Percentiles rank a stretch among this genome's conserved stretches.
These are phyloP conservation scores for Fusarium irregulare DNA, from an alignment of 2,329 filamentous ascomycete genomes.

Conservation along the genomic window DNA sequence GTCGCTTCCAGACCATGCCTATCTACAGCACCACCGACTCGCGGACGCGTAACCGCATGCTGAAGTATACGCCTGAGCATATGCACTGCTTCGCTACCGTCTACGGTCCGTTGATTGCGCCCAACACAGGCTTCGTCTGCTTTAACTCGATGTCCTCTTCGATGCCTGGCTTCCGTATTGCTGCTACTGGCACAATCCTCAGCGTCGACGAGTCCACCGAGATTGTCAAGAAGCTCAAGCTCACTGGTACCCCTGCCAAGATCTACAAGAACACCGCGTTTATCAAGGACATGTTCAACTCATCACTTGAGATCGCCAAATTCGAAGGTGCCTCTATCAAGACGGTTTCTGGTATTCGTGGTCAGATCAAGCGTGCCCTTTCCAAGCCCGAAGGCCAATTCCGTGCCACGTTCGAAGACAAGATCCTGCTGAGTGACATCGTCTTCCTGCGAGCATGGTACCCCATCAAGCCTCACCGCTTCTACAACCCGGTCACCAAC, in stretches of 20 bases:
- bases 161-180: slow-evolving; percentile 91
- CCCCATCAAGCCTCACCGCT: slow-evolving; percentile 91
- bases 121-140: slow-evolving; percentile 94
- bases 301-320: slow-evolving; percentile 93
- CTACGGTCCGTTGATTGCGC: slow-evolving; percentile 93
- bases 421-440: slow-evolving; percentile 95
- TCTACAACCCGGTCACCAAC: slow-evolving; percentile 97
- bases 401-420: slow-evolving; percentile 98
- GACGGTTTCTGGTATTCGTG: slow-evolving; percentile 93
- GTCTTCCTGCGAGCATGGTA: slow-evolving; percentile 98
- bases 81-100: slow-evolving; percentile 99
- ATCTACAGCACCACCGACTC: slow-evolving; percentile 97
- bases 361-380: slow-evolving; percentile 96
- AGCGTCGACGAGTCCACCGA: slow-evolving; percentile 95
- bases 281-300: slow-evolving; percentile 98
- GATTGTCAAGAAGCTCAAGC: slow-evolving; percentile 99
- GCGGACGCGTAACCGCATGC: slow-evolving; percentile 92
- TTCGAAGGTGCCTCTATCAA: slow-evolving; percentile 97
- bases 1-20: slow-evolving; percentile 90
- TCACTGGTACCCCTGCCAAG: slow-evolving; percentile 93
- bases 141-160: slow-evolving; percentile 89
- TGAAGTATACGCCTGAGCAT: slow-evolving; percentile 99
- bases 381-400: slow-evolving; percentile 95
- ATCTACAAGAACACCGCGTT: slow-evolving; percentile 99
- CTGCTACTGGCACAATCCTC: slow-evolving; percentile 92